These are phyloP conservation scores for Penicillium nucicola DNA, from an alignment of 495 filamentous ascomycete genomes.

Conservation along the genomic window DNA sequence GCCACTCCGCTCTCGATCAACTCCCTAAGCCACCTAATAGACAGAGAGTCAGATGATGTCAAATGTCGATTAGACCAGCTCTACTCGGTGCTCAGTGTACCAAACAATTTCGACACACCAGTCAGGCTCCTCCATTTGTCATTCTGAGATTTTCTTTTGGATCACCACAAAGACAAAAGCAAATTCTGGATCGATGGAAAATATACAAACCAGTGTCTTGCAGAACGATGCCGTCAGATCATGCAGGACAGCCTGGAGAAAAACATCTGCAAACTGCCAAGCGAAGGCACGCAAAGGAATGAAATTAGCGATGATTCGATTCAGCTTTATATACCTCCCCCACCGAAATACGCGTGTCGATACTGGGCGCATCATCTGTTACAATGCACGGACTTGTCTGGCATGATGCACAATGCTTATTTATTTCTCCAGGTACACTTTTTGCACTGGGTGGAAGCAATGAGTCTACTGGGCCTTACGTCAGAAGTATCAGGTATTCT, in stretches of 20 bases:
- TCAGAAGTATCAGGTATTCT: too few species aligned
- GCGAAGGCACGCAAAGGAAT: not conserved
- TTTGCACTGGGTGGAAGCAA: too few species aligned
- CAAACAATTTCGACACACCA: too few species aligned
- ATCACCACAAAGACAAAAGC: not conserved
- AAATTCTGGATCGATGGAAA: not conserved
- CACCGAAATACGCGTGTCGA: too few species aligned
- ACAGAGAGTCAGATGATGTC: conserved; percentile 2
- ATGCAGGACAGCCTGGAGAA: not conserved
- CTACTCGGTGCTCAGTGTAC: conserved; percentile 19
- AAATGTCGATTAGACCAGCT: conserved; percentile 10
- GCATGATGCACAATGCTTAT: not conserved
- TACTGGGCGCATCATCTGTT: not conserved
- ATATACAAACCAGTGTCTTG: not conserved
- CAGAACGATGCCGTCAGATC: not conserved
- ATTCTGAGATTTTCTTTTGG: conserved; percentile 26
- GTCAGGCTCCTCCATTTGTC: too few species aligned
- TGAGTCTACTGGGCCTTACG: too few species aligned
- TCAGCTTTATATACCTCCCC: not conserved
- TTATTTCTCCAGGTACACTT: not conserved
- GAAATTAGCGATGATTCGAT: not conserved
- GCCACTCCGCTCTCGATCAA: conserved; percentile 18
- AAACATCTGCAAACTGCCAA: not conserved
- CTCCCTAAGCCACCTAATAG: conserved; percentile 10
- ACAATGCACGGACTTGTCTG: not conserved